Conservation (phyloP, 176 grass and related monocot species). For the Lolium multiflorum region DNA sequence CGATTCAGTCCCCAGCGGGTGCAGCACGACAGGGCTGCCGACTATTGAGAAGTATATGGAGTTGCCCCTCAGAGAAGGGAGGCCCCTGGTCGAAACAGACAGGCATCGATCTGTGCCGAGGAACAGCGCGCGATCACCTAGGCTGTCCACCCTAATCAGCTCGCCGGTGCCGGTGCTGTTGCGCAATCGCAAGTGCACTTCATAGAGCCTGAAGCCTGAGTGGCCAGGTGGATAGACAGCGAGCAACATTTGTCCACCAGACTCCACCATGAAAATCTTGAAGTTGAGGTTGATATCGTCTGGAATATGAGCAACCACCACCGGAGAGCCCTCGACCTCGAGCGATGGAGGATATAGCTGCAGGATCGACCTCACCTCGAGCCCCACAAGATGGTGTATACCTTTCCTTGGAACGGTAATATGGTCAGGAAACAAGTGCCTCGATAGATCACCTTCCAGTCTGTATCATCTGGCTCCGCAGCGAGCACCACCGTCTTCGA, state of each 20-base stretch:
- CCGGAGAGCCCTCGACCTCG: background rate
- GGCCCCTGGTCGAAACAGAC: background rate
- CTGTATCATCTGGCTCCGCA: background rate
- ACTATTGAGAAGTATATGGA: background rate
- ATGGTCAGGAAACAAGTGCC: background rate
- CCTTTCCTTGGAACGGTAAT: background rate
- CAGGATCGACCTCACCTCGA: background rate
- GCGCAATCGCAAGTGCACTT: background rate
- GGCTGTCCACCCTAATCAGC: background rate
- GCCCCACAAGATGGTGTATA: background rate
- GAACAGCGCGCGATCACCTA: background rate
- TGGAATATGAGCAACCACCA: background rate
- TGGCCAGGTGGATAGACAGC: background rate
- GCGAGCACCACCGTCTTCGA: background rate
- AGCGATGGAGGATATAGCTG: background rate
- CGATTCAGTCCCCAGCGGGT: background rate
- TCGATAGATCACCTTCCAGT: background rate
- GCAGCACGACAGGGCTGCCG: background rate
- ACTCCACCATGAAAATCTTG: background rate
- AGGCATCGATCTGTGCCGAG: background rate
- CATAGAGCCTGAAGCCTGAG: background rate
- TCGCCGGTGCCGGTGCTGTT: background rate
- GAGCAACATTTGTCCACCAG: background rate
- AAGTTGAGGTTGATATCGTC: background rate
- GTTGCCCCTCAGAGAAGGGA: background rate